Evolutionary conservation across 2,329 filamentous ascomycete genomes (phyloP), one percentile per base, ranked within the genome.

Genomic region (Colletotrichum higginsianum): DNA sequence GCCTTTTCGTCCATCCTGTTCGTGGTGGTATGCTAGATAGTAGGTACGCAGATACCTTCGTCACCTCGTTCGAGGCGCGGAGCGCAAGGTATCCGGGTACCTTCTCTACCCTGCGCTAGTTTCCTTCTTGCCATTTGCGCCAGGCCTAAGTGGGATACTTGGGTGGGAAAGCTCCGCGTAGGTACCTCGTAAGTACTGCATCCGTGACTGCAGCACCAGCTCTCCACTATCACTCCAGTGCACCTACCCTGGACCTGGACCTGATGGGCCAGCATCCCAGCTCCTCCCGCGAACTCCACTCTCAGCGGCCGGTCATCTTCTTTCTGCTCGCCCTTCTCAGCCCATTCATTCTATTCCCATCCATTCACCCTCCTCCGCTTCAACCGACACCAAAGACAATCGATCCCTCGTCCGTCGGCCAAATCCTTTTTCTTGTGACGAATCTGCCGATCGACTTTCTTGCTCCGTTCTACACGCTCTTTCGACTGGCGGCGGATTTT

Each of bases 301-400:
- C 26, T 42, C 68, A 58, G 65, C 52, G 40, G 53, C 61, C 53
- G 53, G 53, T 61, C 67, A 70, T 70, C 69, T 72, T 69, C 65
- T 49, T 68, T 72, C 60, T 72, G 52, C 69, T 69, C 68, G 66
- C 69, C 55, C 69, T 71, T 52, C 63, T 72, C 69, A 69, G 69
- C 66, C 66, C 69, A 56, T 61, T 56, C 67, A 58, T 64, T 64
- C 47, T 47, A 40, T 55, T 70, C 35, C 67, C 62, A 61, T 40
- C 44, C 58, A 53, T 35, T 63, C 53, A 64, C 65, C 58, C 68
- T 71, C 58, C 67, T 71, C 58, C 67, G 49, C 56, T 49, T 63
- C 69, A 49, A 72, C 65, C 69, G 47, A 61, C 40, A 53, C 46
- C 35, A 40, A 44, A 64, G 60, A 64, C 68, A 53, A 42, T n/a